Evolutionary conservation across 306 rosid species (phyloP).

Genomic region (Neltuma alba): DNA sequence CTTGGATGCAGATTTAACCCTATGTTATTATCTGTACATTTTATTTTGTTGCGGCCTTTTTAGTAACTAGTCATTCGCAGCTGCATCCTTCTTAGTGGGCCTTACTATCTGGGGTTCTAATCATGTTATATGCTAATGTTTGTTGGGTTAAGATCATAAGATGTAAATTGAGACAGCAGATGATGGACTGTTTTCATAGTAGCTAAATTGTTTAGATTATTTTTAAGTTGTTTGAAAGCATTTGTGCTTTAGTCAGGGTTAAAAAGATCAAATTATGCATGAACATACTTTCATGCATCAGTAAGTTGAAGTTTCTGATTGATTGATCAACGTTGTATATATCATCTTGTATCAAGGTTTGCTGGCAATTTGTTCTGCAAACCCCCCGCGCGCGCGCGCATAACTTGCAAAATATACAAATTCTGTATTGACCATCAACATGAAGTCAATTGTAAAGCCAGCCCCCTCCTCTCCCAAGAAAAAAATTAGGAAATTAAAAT

Average conservation of each 20-base stretch:
- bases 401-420: neutral
- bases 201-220: neutral
- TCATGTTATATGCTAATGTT: slow-evolving; percentile 5
- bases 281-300: neutral
- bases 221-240: neutral
- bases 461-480: neutral
- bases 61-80: neutral
- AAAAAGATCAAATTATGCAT: slow-evolving; percentile 24
- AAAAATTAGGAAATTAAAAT: neutral
- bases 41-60: neutral
- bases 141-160: slow-evolving; percentile 4
- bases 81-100: neutral
- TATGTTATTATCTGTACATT: slow-evolving; percentile 1
- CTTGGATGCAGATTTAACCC: slow-evolving; percentile 2
- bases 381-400: no score
- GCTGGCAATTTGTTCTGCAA: neutral
- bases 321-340: neutral
- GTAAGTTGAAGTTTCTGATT: neutral
- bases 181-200: neutral
- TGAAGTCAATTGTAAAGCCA: neutral
- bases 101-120: neutral
- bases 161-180: neutral
- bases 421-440: neutral
- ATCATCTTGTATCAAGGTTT: slow-evolving; percentile 9
- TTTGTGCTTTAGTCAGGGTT: slow-evolving; percentile 8